These are phyloP conservation scores for Linnemannia zychae DNA, from an alignment of 192 early-diverging fungal species.

Conservation along the genomic window DNA sequence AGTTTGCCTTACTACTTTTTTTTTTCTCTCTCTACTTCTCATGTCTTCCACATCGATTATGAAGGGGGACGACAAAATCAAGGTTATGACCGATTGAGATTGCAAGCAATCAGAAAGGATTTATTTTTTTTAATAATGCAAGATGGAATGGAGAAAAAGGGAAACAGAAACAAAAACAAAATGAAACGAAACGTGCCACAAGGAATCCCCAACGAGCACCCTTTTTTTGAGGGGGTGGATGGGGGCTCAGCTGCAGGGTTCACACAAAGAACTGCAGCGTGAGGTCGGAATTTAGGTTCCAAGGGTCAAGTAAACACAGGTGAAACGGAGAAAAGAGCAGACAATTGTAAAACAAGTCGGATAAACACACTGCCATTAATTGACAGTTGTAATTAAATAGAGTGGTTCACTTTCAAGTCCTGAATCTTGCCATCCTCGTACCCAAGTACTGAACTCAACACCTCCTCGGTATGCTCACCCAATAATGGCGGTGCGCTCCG, in stretches of 20 bases:
- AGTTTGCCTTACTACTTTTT: no score
- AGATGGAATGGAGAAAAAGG: background rate
- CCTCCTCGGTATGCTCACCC: constrained; percentile 88
- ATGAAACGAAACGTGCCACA: no score
- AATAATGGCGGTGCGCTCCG: constrained; percentile 86
- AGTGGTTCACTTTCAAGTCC: constrained; percentile 46
- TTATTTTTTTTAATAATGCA: background rate
- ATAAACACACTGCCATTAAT: background rate
- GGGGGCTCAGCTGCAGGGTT: background rate
- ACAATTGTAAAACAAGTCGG: background rate
- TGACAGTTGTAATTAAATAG: constrained; percentile 34
- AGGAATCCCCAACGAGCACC: background rate
- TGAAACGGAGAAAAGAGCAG: no score
- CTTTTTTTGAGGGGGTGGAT: no score
- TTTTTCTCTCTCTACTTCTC: no score
- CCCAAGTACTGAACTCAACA: constrained; percentile 73
- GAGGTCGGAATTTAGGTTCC: no score
- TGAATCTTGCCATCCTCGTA: constrained; percentile 73
- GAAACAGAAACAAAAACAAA: background rate
- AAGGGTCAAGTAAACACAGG: no score
- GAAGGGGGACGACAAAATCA: background rate
- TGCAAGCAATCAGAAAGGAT: background rate
- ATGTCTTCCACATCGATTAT: no score
- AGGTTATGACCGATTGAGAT: background rate
- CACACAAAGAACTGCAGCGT: background rate